phyloP scores from a whole-genome alignment of 2,329 filamentous ascomycete genomes.

The Pseudogymnoascus sp. region DNA sequence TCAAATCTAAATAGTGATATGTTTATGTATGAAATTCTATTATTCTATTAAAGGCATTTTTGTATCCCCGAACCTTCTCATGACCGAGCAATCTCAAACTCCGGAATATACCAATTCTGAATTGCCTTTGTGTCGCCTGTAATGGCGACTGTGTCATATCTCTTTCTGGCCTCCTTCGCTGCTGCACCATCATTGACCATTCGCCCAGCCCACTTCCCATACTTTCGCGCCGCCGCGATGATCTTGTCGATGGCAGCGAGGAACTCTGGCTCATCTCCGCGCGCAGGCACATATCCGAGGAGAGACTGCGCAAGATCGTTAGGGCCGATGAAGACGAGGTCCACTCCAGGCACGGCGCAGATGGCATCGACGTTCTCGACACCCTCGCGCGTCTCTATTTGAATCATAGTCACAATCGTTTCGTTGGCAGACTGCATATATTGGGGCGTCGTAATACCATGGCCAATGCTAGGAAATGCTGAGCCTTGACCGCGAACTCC shows the following conservation, averaged over 20 bases:
- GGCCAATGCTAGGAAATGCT: constrained; percentile 40
- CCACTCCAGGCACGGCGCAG: constrained; percentile 35
- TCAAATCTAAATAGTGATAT: neutral
- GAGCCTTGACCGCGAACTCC: constrained; percentile 44
- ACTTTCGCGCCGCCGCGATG: constrained; percentile 36
- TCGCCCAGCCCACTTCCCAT: constrained; percentile 45
- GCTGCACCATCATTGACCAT: constrained; percentile 39
- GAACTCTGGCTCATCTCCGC: constrained; percentile 40
- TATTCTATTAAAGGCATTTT: neutral
- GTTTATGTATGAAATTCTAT: neutral
- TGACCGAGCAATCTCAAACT: constrained; percentile 34
- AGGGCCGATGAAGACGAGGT: constrained; percentile 39
- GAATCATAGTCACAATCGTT: constrained; percentile 37
- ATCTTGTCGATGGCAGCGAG: constrained; percentile 39
- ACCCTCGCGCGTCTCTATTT: constrained; percentile 39
- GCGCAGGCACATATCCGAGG: constrained; percentile 40
- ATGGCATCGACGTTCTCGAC: constrained; percentile 41
- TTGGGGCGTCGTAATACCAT: constrained; percentile 38
- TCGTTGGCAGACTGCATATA: constrained; percentile 46
- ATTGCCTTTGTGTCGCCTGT: constrained; percentile 40
- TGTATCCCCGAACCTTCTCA: constrained; percentile 16
- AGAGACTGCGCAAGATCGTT: constrained; percentile 38
- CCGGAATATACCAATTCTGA: constrained; percentile 41
- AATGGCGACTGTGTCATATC: constrained; percentile 40
- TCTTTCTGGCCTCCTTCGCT: constrained; percentile 33